phyloP scores from a whole-genome alignment of 768 basidiomycete genomes.

The Fomitopsis pulvina region DNA sequence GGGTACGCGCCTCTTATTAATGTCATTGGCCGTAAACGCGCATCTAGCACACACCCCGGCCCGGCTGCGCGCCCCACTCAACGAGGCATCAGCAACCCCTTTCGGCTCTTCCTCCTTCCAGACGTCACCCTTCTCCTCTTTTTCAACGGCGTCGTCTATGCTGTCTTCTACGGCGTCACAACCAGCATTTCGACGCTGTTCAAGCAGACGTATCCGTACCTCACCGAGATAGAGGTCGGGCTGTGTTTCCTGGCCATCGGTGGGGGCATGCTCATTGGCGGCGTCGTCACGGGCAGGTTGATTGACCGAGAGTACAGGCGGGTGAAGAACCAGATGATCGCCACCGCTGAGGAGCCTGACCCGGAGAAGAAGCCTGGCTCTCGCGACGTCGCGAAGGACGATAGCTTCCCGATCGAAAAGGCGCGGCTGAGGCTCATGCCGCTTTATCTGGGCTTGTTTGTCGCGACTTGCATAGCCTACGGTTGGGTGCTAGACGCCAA shows the following conservation, averaged over 20 bases:
- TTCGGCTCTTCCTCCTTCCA: conserved; percentile 45
- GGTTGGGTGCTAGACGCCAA: conserved; percentile 52
- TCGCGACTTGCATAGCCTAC: conserved; percentile 41
- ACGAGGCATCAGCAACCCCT: conserved; percentile 44
- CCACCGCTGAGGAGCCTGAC: conserved; percentile 10
- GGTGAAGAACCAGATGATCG: conserved; percentile 24
- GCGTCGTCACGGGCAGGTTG: conserved; percentile 50
- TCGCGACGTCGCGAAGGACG: conserved; percentile 23
- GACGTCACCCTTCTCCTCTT: conserved; percentile 50
- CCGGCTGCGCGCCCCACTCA: conserved; percentile 14
- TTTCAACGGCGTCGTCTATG: conserved; percentile 47
- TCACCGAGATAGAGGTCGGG: conserved; percentile 61
- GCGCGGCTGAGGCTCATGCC: conserved; percentile 47
- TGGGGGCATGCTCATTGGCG: conserved; percentile 60
- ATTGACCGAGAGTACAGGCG: conserved; percentile 61
- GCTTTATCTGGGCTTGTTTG: conserved; percentile 31
- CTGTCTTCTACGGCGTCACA: conserved; percentile 54
- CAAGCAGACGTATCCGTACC: conserved; percentile 45
- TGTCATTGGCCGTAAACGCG: conserved; percentile 16
- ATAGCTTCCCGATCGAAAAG: conserved; percentile 54
- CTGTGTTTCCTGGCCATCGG: conserved; percentile 76
- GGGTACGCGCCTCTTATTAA: conserved; percentile 28
- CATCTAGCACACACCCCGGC: conserved; percentile 1
- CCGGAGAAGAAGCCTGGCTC: conserved; percentile 15
- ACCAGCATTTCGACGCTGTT: conserved; percentile 61